Evolutionary conservation across 495 filamentous ascomycete species (phyloP), one percentile per base, ranked within the genome.

Genomic region (Ramalina peruviana): DNA sequence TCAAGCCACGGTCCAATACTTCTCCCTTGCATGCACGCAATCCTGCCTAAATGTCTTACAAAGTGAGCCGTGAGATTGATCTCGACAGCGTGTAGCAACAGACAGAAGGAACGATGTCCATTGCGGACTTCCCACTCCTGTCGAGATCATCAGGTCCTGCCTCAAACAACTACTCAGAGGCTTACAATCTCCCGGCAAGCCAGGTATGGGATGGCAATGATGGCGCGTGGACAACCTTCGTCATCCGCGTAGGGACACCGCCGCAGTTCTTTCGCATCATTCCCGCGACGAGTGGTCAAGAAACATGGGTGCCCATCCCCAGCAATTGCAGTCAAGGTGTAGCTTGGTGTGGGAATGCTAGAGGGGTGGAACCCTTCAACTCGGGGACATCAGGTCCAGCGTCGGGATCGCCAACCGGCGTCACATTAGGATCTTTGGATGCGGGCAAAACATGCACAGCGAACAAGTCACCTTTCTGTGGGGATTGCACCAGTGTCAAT

Each of bases 171-270:
- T 38, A 42, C 13, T 36, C 53, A 17, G 36, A 43, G 12, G 49
- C 49, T 1, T 55, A 52, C 30, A 52, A 49, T 1, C 37, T 58
- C 16, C 47, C 38, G 13, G 50, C 53, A 2, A 55, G 50, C 16
- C 54, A 54, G 30, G 51, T 50, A 19, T 58, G 72, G 65, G 72
- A 74, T 47, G 75, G 74, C 4, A 71, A 70, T 51, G 74, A 78
- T 59, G 75, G 75, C 16, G 54, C 58, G 10, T 78, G 73, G 75
- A 69, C 66, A 23, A 68, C 72, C 5, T 75, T 78, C 53, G 55
- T 60, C 27, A 52, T 79, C 23, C 57, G 62, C 4, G 62, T 78
- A 3, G 75, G 75, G 40, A 66, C 62, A 6, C 74, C 75, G 15
- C 55, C 63, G 27, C 72, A 78, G 51, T 57, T 46, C 51, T 58